A percentile compares a stretch with the other conserved stretches of the same genome.
Evolutionary conservation across 2,329 filamentous ascomycete genomes (phyloP).

Genomic region (Bipolaris oryzae): DNA sequence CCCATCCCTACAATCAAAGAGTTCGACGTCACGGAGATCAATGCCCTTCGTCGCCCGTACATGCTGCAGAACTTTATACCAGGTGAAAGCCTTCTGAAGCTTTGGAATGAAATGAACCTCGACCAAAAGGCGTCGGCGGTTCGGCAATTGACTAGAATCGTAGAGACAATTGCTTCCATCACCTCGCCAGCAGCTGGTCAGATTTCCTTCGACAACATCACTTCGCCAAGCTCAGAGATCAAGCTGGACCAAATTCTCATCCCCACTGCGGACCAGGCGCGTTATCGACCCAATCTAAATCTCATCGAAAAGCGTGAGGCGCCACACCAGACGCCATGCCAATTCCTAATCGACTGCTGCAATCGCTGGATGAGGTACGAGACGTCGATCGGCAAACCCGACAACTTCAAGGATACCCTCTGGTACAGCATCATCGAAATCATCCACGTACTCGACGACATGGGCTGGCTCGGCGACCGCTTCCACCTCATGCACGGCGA

Average conservation of each 20-base stretch:
- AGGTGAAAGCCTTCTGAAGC: neutral
- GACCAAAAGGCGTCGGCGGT: slow-evolving; percentile 4
- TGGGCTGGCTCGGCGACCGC: slow-evolving; percentile 5
- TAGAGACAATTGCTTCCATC: slow-evolving; percentile 6
- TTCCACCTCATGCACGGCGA: slow-evolving; percentile 31
- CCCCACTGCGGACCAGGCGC: neutral
- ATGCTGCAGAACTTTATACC: slow-evolving; percentile 6
- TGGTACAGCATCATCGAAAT: slow-evolving; percentile 4
- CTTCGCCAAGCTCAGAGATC: neutral
- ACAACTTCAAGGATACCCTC: neutral
- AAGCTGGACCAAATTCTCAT: neutral
- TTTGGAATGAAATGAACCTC: neutral
- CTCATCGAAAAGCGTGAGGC: neutral
- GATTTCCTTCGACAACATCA: neutral
- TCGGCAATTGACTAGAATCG: neutral
- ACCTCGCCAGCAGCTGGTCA: slow-evolving; percentile 6
- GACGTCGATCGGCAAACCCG: neutral
- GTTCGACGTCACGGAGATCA: neutral
- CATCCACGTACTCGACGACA: neutral
- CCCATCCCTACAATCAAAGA: slow-evolving; percentile 3
- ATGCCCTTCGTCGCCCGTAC: slow-evolving; percentile 4
- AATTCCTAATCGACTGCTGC: slow-evolving; percentile 1
- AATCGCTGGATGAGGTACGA: slow-evolving; percentile 7
- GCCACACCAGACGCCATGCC: slow-evolving; percentile 2
- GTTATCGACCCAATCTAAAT: neutral